A percentile compares a stretch with the other conserved stretches of the same genome.
Conservation (phyloP, 2,329 filamentous ascomycete genomes). For the Pyrenochaeta sp. region DNA sequence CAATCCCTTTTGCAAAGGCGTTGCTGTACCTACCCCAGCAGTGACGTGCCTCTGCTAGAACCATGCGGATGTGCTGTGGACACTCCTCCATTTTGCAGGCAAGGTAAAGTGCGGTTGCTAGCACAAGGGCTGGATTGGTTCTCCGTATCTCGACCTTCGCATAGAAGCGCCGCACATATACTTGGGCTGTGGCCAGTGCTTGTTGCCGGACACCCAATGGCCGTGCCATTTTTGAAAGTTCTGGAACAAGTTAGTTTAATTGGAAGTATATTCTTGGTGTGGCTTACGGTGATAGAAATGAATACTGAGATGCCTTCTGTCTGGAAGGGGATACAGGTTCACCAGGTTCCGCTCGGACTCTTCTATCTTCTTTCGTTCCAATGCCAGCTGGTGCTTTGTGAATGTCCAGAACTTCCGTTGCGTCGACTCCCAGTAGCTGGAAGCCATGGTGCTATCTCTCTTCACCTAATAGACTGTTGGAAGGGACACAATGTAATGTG, state of each 20-base stretch:
- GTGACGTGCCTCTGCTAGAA: constrained; percentile 84
- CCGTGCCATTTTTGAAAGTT: constrained; percentile 83
- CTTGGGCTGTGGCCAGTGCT: constrained; percentile 89
- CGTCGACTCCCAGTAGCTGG: constrained; percentile 96
- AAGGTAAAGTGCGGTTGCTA: constrained; percentile 93
- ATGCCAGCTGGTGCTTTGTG: constrained; percentile 78
- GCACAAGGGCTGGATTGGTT: constrained; percentile 91
- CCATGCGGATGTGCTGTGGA: constrained; percentile 92
- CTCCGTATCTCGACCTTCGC: constrained; percentile 87
- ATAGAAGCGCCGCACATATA: constrained; percentile 96
- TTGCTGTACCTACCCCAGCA: constrained; percentile 56
- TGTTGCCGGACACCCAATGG: constrained; percentile 88
- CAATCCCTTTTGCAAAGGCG: neutral
- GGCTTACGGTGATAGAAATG: constrained; percentile 87
- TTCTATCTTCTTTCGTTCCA: constrained; percentile 78
- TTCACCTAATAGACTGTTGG: neutral
- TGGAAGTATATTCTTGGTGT: neutral
- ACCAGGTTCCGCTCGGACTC: constrained; percentile 78
- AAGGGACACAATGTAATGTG: neutral
- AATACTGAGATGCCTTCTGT: constrained; percentile 82
- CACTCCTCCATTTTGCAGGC: constrained; percentile 99
- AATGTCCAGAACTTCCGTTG: constrained; percentile 93
- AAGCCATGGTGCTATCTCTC: constrained; percentile 71
- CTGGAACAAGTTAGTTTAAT: constrained; percentile 41
- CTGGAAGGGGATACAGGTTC: constrained; percentile 82